A percentile compares a stretch with the other conserved stretches of the same genome.
Evolutionary conservation across 441 rosid species (phyloP).

Genomic region (Pelargonium australe): DNA sequence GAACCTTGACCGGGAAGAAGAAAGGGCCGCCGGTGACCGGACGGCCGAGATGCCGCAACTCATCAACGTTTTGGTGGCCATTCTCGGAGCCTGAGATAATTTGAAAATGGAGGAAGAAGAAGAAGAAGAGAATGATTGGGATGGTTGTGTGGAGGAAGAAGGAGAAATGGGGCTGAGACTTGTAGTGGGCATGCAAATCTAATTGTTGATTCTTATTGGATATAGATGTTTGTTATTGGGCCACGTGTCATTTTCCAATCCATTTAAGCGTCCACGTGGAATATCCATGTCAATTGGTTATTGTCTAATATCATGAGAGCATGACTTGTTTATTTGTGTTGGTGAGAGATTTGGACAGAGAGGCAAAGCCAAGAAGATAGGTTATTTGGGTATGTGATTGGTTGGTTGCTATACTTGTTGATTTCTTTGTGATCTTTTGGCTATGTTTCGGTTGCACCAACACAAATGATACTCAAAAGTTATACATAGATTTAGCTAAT

Average conservation of each 20-base stretch:
- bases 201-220: conserved; percentile 52
- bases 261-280: conserved; percentile 19
- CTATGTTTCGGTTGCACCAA: no score
- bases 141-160: conserved; percentile 7
- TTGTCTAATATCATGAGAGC: no score
- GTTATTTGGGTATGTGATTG: no score
- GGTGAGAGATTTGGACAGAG: no score
- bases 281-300: conserved; percentile 20
- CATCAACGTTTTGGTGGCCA: conserved; percentile 74
- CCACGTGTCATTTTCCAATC: conserved; percentile 62
- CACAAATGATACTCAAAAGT: no score
- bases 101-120: conserved; percentile 10
- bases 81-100: conserved; percentile 6
- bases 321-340: no score
- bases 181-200: conserved; percentile 35
- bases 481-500: no score
- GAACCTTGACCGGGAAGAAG: conserved; percentile 75
- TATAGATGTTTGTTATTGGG: conserved; percentile 43
- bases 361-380: no score
- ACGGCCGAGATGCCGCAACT: conserved; percentile 70
- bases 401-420: no score
- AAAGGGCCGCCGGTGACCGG: conserved; percentile 71
- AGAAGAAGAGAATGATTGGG: neutral
- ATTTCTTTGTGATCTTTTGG: no score
- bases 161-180: conserved; percentile 16